Conservation (phyloP, 306 rosid species). For the Cucurbita ficifolia region DNA sequence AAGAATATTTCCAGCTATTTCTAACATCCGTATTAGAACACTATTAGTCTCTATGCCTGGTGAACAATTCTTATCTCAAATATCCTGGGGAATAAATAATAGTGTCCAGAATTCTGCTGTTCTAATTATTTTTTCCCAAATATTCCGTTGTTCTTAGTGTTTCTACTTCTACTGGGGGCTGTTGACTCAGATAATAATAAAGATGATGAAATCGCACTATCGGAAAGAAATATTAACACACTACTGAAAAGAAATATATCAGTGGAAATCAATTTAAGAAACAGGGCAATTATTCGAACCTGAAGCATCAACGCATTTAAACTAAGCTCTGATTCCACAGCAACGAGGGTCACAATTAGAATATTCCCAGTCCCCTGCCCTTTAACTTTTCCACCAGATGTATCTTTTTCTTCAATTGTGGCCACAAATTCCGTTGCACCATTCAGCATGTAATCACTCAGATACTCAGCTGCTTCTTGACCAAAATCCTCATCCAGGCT, state of each 20-base stretch:
- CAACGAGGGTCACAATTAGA: slow-evolving; percentile 63
- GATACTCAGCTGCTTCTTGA: slow-evolving; percentile 78
- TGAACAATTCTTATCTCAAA: no score
- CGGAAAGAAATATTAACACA: no score
- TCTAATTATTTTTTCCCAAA: not conserved
- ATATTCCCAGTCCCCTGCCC: slow-evolving; percentile 90
- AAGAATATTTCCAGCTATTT: not conserved
- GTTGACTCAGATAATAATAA: no score
- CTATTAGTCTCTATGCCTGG: no score
- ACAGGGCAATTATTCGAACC: slow-evolving; percentile 26
- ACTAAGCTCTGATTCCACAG: slow-evolving; percentile 75
- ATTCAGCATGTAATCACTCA: slow-evolving; percentile 46
- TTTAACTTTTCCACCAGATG: slow-evolving; percentile 75
- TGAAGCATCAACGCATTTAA: slow-evolving; percentile 79
- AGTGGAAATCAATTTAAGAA: not conserved
- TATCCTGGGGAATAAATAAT: not conserved
- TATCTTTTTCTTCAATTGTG: slow-evolving; percentile 75
- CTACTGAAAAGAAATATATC: not conserved
- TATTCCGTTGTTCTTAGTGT: no score
- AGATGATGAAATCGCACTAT: no score
- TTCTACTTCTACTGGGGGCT: no score
- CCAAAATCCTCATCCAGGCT: slow-evolving; percentile 82
- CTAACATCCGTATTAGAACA: not conserved
- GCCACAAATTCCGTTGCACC: slow-evolving; percentile 72
- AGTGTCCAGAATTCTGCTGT: not conserved